Percentiles rank a stretch among this genome's conserved stretches.
These are phyloP conservation scores for Globisporangium echinulatum DNA, from an alignment of 352 stramenopile genomes.

Conservation along the genomic window DNA sequence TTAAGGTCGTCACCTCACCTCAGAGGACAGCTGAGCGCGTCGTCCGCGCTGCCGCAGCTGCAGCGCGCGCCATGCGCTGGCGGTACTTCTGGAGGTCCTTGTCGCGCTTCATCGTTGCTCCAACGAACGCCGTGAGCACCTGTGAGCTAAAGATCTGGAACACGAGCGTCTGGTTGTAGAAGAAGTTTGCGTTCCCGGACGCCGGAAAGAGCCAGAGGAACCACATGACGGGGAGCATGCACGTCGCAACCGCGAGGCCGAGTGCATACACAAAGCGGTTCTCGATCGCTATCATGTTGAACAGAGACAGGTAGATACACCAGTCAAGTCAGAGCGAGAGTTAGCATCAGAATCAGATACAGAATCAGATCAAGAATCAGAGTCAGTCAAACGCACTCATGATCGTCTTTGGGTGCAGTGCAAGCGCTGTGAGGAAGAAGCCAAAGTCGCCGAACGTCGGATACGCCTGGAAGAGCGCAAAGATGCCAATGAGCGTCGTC, in stretches of 20 bases:
- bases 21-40: neutral
- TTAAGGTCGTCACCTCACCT: neutral
- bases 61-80: constrained; percentile 13
- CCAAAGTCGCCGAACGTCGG: constrained; percentile 74
- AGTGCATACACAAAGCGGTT: constrained; percentile 72
- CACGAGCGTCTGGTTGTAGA: constrained; percentile 85
- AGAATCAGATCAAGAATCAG: too few species aligned
- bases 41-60: neutral
- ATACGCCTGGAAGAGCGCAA: constrained; percentile 76
- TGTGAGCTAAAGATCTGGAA: constrained; percentile 83
- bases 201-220: constrained; percentile 84
- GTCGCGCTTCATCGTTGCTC: constrained; percentile 76
- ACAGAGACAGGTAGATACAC: neutral
- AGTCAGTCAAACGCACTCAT: constrained; percentile 34
- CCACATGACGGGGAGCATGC: constrained; percentile 81
- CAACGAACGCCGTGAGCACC: constrained; percentile 70
- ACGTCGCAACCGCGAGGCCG: constrained; percentile 57
- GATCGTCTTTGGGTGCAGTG: constrained; percentile 74
- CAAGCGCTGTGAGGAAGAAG: constrained; percentile 60
- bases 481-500: constrained; percentile 59
- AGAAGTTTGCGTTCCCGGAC: constrained; percentile 87
- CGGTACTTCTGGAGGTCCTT: constrained; percentile 66
- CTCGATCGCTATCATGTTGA: constrained; percentile 42
- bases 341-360: too few species aligned
- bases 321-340: neutral